Evolutionary conservation across 2,329 filamentous ascomycete species (phyloP).

Genomic region (Hypoxylon rubiginosum): DNA sequence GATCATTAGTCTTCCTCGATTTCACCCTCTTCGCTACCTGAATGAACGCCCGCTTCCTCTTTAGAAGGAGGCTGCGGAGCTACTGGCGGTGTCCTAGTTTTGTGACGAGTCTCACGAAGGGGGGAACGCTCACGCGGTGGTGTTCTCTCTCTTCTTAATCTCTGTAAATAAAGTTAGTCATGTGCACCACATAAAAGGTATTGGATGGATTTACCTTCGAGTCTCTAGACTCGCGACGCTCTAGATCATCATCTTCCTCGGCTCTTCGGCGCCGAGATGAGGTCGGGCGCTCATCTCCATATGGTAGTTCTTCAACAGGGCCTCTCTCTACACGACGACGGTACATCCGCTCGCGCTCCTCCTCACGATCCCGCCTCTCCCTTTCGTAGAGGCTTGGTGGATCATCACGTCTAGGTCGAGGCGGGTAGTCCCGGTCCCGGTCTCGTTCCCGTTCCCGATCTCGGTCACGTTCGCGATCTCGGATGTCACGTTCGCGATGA

Average conservation of each 20-base stretch:
- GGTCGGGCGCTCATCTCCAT: slow-evolving; percentile 80
- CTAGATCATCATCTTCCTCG: slow-evolving; percentile 80
- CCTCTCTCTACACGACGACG: slow-evolving; percentile 78
- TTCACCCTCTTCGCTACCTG: slow-evolving; percentile 96
- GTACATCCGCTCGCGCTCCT: slow-evolving; percentile 90
- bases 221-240: slow-evolving; percentile 74
- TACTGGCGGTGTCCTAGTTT: slow-evolving; percentile 68
- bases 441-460: slow-evolving; percentile 57
- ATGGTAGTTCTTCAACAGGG: slow-evolving; percentile 89
- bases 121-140: slow-evolving; percentile 72
- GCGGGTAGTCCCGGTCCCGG: slow-evolving; percentile 64
- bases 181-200: background rate
- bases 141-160: slow-evolving; percentile 69
- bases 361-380: slow-evolving; percentile 88
- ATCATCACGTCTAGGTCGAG: slow-evolving; percentile 71
- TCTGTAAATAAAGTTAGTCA: slow-evolving; percentile 58
- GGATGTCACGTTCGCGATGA: slow-evolving; percentile 59
- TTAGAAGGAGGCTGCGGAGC: slow-evolving; percentile 54
- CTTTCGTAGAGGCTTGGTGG: slow-evolving; percentile 80
- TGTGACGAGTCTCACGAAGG: slow-evolving; percentile 67
- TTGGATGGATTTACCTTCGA: slow-evolving; percentile 68
- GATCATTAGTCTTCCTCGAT: slow-evolving; percentile 86
- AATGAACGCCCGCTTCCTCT: slow-evolving; percentile 76
- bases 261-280: slow-evolving; percentile 80
- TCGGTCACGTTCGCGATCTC: slow-evolving; percentile 57